Evolutionary conservation across 441 rosid genomes (phyloP).

Genomic region (Biscutella auriculata): DNA sequence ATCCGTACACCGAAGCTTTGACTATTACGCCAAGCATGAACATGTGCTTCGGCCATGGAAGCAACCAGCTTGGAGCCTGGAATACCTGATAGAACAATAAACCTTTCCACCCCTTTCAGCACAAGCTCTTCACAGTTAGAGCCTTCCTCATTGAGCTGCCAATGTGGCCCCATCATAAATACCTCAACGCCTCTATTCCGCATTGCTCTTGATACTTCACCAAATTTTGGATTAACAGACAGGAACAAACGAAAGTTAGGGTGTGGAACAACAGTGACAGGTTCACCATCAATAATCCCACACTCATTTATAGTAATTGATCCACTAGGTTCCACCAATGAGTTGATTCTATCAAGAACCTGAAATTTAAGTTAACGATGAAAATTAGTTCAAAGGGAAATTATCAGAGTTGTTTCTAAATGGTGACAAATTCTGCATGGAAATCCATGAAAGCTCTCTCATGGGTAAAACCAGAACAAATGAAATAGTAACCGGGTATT

Average conservation of each 20-base stretch:
- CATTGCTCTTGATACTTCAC: constrained; percentile 98
- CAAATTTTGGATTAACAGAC: constrained; percentile 76
- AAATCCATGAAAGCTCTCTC: not conserved
- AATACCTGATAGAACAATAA: constrained; percentile 68
- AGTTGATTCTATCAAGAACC: constrained; percentile 99
- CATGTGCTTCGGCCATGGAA: constrained; percentile 85
- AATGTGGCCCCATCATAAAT: constrained; percentile 86
- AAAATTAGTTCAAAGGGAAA: constrained; percentile 2
- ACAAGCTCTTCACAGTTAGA: constrained; percentile 38
- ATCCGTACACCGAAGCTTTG: constrained; percentile 37
- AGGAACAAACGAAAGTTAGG: constrained; percentile 85
- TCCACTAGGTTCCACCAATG: constrained; percentile 90
- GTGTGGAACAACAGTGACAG: constrained; percentile 71
- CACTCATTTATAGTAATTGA: constrained; percentile 87
- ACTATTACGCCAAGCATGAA: constrained; percentile 56
- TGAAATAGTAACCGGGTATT: not conserved
- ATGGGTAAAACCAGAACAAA: constrained; percentile 1
- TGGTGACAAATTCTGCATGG: not conserved
- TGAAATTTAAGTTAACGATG: constrained; percentile 23
- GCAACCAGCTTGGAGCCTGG: constrained; percentile 53
- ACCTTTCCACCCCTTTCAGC: constrained; percentile 53
- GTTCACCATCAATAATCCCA: constrained; percentile 82
- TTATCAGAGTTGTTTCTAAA: not conserved
- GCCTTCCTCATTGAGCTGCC: constrained; percentile 49
- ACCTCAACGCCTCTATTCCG: constrained; percentile 97